Evolutionary conservation across 2,329 filamentous ascomycete genomes (phyloP), one percentile per base, ranked within the genome.

Genomic region (Paraconiothyrium sp.): DNA sequence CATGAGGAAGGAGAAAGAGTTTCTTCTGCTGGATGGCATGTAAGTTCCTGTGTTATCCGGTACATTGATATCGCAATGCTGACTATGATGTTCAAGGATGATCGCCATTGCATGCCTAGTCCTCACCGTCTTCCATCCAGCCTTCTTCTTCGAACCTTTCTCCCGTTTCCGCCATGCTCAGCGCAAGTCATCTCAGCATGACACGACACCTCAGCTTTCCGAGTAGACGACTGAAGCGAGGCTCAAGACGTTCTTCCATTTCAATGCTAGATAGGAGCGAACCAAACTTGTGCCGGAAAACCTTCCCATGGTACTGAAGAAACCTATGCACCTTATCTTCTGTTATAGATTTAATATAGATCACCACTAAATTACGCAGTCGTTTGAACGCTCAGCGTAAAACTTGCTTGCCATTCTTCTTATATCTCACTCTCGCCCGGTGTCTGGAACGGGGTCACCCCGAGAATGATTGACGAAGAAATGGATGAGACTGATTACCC

Each of bases 1-100:
- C 32, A 83, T 83, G 70, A 80, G 82, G 60, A 68, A 82, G 37
- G 77, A 85, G 65, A 61, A 71, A 7, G 74, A 78, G 22, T 84
- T 85, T 62, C 80, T 85, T 70, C 72, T 81, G 11, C 68, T 85
- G 3, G 84, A 85, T 59, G 83, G 84, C 22, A 55, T 55, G 52
- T 55, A 46, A 55, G 52, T 54, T n/a, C 16, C 11, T 4, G 32
- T 22, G 16, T 3, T 77, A 16, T 34, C 11, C 24, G 3, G 11
- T 9, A 14, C 9, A 20, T 46, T 35, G 20, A 2, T 7, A 2
- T 35, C 7, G n/a, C 7, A 2, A 34, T 55, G 16, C 39, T 55
- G 30, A 55, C 27, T 44, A 27, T 34, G 3, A 5, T 13, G 4
- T 3, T 34, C 22, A 22, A 55, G 79, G 8, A 85, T 85, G 82